Evolutionary conservation across 306 rosid genomes (phyloP).

Genomic region (Rosa persica): DNA sequence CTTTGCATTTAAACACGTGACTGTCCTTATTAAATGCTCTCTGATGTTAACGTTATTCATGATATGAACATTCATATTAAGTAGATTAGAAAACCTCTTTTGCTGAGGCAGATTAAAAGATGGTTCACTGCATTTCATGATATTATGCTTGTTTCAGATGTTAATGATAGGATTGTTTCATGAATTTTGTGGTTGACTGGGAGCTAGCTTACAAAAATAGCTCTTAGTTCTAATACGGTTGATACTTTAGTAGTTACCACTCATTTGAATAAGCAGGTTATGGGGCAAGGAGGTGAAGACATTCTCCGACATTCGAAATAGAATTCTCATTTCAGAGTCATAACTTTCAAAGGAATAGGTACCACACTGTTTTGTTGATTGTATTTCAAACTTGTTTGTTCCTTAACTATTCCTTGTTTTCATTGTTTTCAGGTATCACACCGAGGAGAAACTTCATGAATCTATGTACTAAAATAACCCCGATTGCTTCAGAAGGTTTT

Average conservation of each 20-base stretch:
- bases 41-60: not conserved
- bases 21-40: not conserved
- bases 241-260: not conserved
- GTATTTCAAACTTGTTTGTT: not conserved
- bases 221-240: not conserved
- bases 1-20: conserved; percentile 15
- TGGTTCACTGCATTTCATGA: conserved; percentile 8
- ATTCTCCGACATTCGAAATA: conserved; percentile 55
- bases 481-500: not conserved
- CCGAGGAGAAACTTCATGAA: not conserved
- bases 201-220: not conserved
- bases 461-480: not conserved
- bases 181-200: not conserved
- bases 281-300: conserved; percentile 87
- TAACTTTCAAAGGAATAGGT: conserved; percentile 21
- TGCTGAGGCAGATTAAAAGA: not conserved
- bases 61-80: not conserved
- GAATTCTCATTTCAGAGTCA: conserved; percentile 43
- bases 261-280: conserved; percentile 56
- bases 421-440: not conserved
- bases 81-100: not conserved
- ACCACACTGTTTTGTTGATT: not conserved
- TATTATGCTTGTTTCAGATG: not conserved
- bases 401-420: not conserved
- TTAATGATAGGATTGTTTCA: not conserved